Evolutionary conservation across 331 rosid genomes (phyloP), one percentile per base, ranked within the genome.

Genomic region (Ulmus americana): DNA sequence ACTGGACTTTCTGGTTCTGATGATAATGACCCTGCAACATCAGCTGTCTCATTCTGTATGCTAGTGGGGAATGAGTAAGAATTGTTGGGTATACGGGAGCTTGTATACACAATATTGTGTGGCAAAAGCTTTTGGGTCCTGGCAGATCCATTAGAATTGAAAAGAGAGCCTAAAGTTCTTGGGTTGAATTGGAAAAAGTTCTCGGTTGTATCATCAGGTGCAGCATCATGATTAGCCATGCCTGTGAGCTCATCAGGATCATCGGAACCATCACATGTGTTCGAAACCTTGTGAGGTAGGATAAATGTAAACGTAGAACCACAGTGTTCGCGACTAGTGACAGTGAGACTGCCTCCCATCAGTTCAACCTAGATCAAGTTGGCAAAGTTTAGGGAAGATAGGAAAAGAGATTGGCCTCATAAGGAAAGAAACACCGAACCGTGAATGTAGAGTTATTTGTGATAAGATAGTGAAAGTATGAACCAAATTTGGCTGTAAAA

Each of bases 221-320:
- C 67, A 15, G 70, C 78, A 15, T 94, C 91, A 16, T 73, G 60
- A 41, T 79, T 73, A 52, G 80, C 82, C 70, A 75, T 77, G 66
- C 85, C 96, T 0, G 84, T 77, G 57, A 84, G 70, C 64, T 86
- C 98, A 15, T 89, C 95, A 3, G 85, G 53, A 67, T 86, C 91
- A 35, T 84, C 97, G 3, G 92, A 78, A 42, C 82, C 41, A 55
- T 86, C 88, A 45, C 77, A 72, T 10, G 70, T 57, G 18, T 70
- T 76, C 18, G 96, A 87, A 55, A 94, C 90, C 71, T 87, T 90
- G 87, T 85, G 85, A 3, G 99, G 97, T 12, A 94, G 81, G 10
- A 84, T 80, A 77, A 94, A 94, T 1, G 96, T 94, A 76, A 90
- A 94, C 6, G 95, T 94, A 7, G 99, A 94, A 5, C 99, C 99